Base-by-base conservation (phyloP, 2,329 filamentous ascomycete species). In the Dactylonectria macrodidyma region DNA sequence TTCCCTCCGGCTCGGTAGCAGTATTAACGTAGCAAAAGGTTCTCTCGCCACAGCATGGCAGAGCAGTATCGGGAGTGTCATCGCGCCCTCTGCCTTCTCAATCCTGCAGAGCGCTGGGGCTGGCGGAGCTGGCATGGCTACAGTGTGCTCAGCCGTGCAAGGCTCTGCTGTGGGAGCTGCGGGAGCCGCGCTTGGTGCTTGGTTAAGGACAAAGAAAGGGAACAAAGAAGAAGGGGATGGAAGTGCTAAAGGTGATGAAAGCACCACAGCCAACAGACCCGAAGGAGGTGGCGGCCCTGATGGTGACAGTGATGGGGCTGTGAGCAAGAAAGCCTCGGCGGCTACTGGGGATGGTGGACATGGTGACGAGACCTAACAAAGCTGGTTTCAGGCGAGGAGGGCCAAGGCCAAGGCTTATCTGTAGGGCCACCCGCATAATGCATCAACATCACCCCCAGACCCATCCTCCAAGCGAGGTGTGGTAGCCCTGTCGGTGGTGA, bases 91-190 rank as follows among this genome's bases (percentile, higher is more conserved):
- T 19, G 0, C 71, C 1, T 81, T 82, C 24, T 76, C 80, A 1
- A 74, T 60, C 2, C 69, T 81, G 0, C 76, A 80, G 69, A 81
- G 78, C 48, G 80, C 78, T 0, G 80, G 62, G 0, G 70, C 69
- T 3, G 78, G 75, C 0, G 80, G 81, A 1, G 75, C 71, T 11
- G 77, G 77, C 1, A 62, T 72, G 3, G 70, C 73, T 0, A 65
- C 54, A 3, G 73, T 79, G 0, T 38, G 75, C 1, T 68, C 68
- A 2, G 69, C 57, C 0, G 59, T 75, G 14, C 73, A 75, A 48
- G 63, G 50, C 7, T 59, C 26, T 4, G 38, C 50, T 19, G 7
- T 46, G 30, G 66, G 3, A 10, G 12, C 50, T 7, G 3, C 46
- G 24, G 66, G 3, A 9, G 16, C 26, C 0, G 66, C 26, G n/a